phyloP scores from a whole-genome alignment of 768 basidiomycete genomes.

The Mycena albidolilacea region DNA sequence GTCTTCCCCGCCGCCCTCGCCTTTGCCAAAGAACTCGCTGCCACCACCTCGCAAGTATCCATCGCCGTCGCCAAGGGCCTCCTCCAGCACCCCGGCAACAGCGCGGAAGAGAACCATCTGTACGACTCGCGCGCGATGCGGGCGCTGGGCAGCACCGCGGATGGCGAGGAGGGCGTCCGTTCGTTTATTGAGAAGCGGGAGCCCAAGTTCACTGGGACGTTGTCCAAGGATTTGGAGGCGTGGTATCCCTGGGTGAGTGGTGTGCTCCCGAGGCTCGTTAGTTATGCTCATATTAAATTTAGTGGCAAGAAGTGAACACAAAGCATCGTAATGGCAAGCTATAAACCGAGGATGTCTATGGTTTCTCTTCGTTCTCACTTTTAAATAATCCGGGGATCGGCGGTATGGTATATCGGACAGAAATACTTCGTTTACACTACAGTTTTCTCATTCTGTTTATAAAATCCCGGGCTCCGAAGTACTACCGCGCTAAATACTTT shows the following conservation, averaged over 20 bases:
- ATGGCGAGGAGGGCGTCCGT: constrained; percentile 62
- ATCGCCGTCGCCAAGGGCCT: constrained; percentile 68
- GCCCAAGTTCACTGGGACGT: constrained; percentile 60
- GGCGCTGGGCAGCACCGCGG: constrained; percentile 53
- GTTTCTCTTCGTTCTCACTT: background rate
- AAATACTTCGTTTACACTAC: no score
- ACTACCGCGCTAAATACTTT: constrained; percentile 16
- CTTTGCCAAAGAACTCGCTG: constrained; percentile 66
- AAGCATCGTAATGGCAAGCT: constrained; percentile 53
- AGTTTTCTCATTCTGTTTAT: no score
- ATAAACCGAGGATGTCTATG: background rate
- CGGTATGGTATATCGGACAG: no score
- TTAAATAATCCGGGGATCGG: background rate
- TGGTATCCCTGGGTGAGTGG: constrained; percentile 71
- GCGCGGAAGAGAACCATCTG: constrained; percentile 68
- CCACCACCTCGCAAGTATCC: constrained; percentile 65
- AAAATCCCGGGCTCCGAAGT: background rate
- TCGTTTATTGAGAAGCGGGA: constrained; percentile 65
- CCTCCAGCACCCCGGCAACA: constrained; percentile 64
- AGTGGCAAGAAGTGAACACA: constrained; percentile 58
- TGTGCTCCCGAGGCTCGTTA: background rate
- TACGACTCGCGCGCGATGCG: constrained; percentile 66
- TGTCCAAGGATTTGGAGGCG: constrained; percentile 56
- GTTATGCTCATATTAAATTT: background rate
- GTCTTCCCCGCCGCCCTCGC: constrained; percentile 68